phyloP scores from a whole-genome alignment of 495 filamentous ascomycete genomes.

The Xylaria curta region DNA sequence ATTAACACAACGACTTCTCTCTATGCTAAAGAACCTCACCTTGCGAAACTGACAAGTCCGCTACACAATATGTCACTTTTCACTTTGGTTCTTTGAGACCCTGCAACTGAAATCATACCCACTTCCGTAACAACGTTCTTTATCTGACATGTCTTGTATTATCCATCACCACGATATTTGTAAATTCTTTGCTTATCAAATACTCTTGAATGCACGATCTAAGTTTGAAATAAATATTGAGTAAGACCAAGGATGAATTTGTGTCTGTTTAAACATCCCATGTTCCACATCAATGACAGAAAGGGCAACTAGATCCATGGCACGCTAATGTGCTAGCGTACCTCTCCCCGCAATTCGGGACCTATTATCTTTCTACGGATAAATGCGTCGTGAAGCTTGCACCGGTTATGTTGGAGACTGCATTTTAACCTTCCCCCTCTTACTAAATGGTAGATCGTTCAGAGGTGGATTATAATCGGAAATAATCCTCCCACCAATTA shows the following conservation, averaged over 20 bases:
- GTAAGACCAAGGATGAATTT: not conserved
- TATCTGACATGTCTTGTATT: not conserved
- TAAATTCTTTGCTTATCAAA: not conserved
- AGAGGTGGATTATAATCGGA: not conserved
- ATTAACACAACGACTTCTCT: not conserved
- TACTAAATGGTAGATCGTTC: not conserved
- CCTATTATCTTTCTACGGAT: slow-evolving; percentile 22
- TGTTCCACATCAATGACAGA: not conserved
- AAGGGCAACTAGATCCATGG: not conserved
- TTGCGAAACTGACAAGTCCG: not conserved
- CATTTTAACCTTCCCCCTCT: not conserved
- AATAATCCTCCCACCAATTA: slow-evolving; percentile 3
- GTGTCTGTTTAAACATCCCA: not conserved
- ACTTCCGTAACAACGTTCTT: not conserved
- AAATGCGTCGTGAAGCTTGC: slow-evolving; percentile 19
- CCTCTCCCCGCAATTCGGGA: not conserved
- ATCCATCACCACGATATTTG: not conserved
- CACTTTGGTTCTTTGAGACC: not conserved
- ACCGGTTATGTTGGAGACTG: not conserved
- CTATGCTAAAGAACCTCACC: not conserved
- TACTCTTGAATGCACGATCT: not conserved
- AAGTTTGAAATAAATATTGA: not conserved
- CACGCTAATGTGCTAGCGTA: not conserved
- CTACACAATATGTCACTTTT: not conserved
- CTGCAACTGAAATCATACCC: not conserved